phyloP scores from a whole-genome alignment of 2,329 filamentous ascomycete genomes.

The Xylaria sp. region DNA sequence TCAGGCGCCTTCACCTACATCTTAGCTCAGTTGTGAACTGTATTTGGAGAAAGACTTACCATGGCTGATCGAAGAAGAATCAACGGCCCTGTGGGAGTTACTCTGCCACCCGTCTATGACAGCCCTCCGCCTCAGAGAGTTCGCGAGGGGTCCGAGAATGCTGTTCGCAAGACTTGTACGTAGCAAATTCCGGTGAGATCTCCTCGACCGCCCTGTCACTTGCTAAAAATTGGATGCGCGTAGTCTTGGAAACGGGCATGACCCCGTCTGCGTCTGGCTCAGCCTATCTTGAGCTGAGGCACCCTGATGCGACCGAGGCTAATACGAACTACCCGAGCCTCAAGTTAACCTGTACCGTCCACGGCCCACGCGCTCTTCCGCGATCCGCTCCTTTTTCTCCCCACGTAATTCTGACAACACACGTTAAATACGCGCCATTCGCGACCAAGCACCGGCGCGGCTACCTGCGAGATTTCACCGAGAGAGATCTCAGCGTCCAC shows the following conservation, averaged over 20 bases:
- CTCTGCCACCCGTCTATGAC: conserved; percentile 67
- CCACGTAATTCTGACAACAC: conserved; percentile 83
- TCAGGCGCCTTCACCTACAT: neutral
- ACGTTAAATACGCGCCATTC: conserved; percentile 96
- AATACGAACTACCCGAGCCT: conserved; percentile 54
- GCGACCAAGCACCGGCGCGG: conserved; percentile 76
- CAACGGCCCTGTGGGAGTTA: conserved; percentile 79
- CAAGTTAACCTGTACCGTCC: conserved; percentile 89
- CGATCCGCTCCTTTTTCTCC: conserved; percentile 88
- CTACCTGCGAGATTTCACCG: conserved; percentile 77
- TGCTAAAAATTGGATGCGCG: conserved; percentile 6
- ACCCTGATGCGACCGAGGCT: conserved; percentile 36
- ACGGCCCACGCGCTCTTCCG: conserved; percentile 85
- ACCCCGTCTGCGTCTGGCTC: conserved; percentile 92
- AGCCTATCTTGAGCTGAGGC: conserved; percentile 70
- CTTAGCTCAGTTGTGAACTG: neutral
- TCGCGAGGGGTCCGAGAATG: conserved; percentile 55
- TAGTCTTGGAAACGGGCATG: conserved; percentile 80
- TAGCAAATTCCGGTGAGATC: conserved; percentile 18
- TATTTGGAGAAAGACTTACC: neutral
- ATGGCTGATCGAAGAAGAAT: conserved; percentile 86
- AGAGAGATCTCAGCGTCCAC: conserved; percentile 86
- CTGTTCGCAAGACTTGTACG: conserved; percentile 82
- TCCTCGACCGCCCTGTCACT: neutral
- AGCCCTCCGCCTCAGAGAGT: conserved; percentile 27